A percentile compares a stretch with the other conserved stretches of the same genome.
Evolutionary conservation across 2,329 filamentous ascomycete species (phyloP).

Genomic region (Xylogone sp.): DNA sequence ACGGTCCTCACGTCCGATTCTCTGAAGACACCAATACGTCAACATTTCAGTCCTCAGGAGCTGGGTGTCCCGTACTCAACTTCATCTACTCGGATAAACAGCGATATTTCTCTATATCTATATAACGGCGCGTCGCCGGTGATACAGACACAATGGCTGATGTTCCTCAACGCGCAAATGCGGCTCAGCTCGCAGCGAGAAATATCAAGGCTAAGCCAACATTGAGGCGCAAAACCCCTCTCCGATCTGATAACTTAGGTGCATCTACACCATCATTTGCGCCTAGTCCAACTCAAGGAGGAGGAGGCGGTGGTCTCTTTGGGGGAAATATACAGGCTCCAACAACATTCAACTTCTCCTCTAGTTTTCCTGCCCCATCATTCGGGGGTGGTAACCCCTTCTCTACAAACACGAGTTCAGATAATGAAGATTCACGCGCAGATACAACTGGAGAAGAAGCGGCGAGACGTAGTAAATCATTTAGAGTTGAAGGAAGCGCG

Average conservation of each 20-base stretch:
- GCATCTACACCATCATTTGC: conserved; percentile 10
- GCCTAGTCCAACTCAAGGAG: conserved; percentile 11
- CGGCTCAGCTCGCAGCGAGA: conserved; percentile 27
- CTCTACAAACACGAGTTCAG: not conserved
- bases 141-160: conserved; percentile 15
- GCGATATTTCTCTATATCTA: not conserved
- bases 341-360: conserved; percentile 23
- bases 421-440: not conserved
- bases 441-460: conserved; percentile 8
- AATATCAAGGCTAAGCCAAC: conserved; percentile 22
- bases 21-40: conserved; percentile 49
- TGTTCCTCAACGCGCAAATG: conserved; percentile 22
- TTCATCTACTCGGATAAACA: not conserved
- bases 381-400: conserved; percentile 6
- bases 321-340: conserved; percentile 21
- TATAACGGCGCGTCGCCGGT: not conserved
- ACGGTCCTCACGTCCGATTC: conserved; percentile 58
- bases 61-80: not conserved
- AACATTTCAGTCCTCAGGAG: not conserved
- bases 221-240: conserved; percentile 2
- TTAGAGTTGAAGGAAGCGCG: not conserved
- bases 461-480: conserved; percentile 6
- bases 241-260: not conserved
- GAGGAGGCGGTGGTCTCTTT: conserved; percentile 22
- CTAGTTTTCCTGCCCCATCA: conserved; percentile 12